phyloP scores from a whole-genome alignment of 2,329 filamentous ascomycete species.

The Emmonsiellopsis sp. region DNA sequence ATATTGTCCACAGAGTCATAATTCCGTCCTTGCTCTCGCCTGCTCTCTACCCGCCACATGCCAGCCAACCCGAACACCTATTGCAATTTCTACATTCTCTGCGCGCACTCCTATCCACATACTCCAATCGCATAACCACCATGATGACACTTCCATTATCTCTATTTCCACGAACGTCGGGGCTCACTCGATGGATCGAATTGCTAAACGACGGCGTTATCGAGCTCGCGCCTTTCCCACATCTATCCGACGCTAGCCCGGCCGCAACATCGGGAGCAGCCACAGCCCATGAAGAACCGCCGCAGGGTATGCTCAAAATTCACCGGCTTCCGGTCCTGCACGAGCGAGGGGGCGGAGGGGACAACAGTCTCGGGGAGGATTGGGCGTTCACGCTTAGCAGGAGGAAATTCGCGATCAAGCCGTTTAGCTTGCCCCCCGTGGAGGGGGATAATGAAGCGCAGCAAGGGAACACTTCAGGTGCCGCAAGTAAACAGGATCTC shows the following conservation, averaged over 20 bases:
- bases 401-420: slow-evolving; percentile 73
- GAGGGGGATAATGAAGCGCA: slow-evolving; percentile 62
- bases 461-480: slow-evolving; percentile 30
- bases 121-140: slow-evolving; percentile 56
- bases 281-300: slow-evolving; percentile 58
- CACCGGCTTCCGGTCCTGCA: slow-evolving; percentile 77
- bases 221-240: slow-evolving; percentile 68
- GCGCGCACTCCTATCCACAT: slow-evolving; percentile 61
- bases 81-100: slow-evolving; percentile 75
- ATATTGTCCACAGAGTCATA: slow-evolving; percentile 66
- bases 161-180: slow-evolving; percentile 65
- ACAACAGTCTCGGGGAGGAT: slow-evolving; percentile 65
- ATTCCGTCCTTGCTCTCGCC: slow-evolving; percentile 82
- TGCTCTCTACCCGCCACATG: slow-evolving; percentile 63
- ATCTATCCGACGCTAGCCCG: slow-evolving; percentile 38
- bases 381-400: slow-evolving; percentile 83
- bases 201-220: slow-evolving; percentile 74
- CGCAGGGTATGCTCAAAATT: slow-evolving; percentile 76
- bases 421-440: slow-evolving; percentile 79
- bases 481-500: slow-evolving; percentile 43
- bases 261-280: slow-evolving; percentile 42
- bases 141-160: slow-evolving; percentile 70
- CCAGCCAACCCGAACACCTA: slow-evolving; percentile 61
- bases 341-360: slow-evolving; percentile 74
- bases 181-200: slow-evolving; percentile 78